These are phyloP conservation scores for Bacterosira constricta DNA, from an alignment of 108 stramenopile genomes.

Conservation along the genomic window DNA sequence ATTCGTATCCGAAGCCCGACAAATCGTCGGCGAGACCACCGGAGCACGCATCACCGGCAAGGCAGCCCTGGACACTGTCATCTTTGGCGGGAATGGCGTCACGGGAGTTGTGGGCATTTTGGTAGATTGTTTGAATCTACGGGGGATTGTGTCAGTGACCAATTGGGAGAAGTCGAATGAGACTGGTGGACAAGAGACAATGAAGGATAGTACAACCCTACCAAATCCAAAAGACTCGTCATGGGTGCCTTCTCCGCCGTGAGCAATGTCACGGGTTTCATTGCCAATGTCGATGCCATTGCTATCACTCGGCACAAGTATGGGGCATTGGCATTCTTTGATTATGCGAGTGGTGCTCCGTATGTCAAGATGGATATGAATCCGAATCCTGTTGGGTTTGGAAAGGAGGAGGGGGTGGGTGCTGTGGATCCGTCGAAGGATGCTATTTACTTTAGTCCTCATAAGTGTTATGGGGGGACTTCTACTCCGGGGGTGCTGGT, in stretches of 20 bases:
- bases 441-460: conserved; percentile 84
- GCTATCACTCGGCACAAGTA: conserved; percentile 80
- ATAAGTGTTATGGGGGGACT: conserved; percentile 82
- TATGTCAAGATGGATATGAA: conserved; percentile 94
- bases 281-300: conserved; percentile 84
- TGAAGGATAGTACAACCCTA: conserved; percentile 35
- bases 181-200: not conserved
- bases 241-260: conserved; percentile 93
- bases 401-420: conserved; percentile 66
- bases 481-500: conserved; percentile 92
- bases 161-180: not conserved
- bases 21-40: conserved; percentile 86
- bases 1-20: conserved; percentile 89
- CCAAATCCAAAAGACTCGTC: conserved; percentile 55
- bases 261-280: conserved; percentile 92
- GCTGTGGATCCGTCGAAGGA: conserved; percentile 73
- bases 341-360: conserved; percentile 97
- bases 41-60: conserved; percentile 90
- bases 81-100: conserved; percentile 96
- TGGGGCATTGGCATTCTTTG: conserved; percentile 91
- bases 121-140: conserved; percentile 71
- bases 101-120: conserved; percentile 88
- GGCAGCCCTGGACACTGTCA: conserved; percentile 85
- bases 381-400: conserved; percentile 55
- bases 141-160: not conserved